Conservation (phyloP, 2,329 filamentous ascomycete species). For the Tolypocladium tundrense region DNA sequence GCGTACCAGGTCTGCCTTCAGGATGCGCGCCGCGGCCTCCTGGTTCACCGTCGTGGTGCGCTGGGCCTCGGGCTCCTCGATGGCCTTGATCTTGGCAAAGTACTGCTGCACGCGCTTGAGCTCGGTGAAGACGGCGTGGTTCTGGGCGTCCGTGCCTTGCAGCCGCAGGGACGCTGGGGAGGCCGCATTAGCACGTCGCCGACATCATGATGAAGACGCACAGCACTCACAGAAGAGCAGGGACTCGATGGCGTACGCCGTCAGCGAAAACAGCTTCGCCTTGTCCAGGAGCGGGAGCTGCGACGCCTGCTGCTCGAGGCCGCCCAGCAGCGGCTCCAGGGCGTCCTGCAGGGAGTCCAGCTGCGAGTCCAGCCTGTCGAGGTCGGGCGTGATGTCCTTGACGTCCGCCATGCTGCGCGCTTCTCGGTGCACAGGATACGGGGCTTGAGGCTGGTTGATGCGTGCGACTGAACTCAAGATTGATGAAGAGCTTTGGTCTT, state of each 20-base stretch:
- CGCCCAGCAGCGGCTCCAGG: conserved; percentile 62
- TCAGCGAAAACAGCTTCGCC: conserved; percentile 84
- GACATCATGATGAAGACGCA: background rate
- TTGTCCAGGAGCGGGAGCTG: conserved; percentile 88
- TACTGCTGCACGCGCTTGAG: conserved; percentile 82
- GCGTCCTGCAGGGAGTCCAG: conserved; percentile 69
- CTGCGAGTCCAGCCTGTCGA: conserved; percentile 66
- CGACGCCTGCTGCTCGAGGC: conserved; percentile 57
- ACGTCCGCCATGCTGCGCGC: conserved; percentile 25
- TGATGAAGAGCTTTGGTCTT: background rate
- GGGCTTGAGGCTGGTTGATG: background rate
- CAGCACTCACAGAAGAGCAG: conserved; percentile 64
- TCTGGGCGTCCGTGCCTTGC: conserved; percentile 69
- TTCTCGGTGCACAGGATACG: background rate
- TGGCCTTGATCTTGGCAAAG: conserved; percentile 78
- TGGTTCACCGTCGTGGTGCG: conserved; percentile 54
- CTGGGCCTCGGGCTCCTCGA: conserved; percentile 52
- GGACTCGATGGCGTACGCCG: conserved; percentile 83
- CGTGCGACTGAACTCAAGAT: background rate
- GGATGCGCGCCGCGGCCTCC: conserved; percentile 67
- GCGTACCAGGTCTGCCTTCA: conserved; percentile 68
- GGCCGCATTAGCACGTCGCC: background rate
- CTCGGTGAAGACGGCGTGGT: conserved; percentile 78
- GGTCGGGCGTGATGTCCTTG: conserved; percentile 52
- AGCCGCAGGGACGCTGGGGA: conserved; percentile 60